Base-by-base conservation (phyloP, 108 stramenopile genomes). In the Pinguiococcus pyrenoidosus region DNA sequence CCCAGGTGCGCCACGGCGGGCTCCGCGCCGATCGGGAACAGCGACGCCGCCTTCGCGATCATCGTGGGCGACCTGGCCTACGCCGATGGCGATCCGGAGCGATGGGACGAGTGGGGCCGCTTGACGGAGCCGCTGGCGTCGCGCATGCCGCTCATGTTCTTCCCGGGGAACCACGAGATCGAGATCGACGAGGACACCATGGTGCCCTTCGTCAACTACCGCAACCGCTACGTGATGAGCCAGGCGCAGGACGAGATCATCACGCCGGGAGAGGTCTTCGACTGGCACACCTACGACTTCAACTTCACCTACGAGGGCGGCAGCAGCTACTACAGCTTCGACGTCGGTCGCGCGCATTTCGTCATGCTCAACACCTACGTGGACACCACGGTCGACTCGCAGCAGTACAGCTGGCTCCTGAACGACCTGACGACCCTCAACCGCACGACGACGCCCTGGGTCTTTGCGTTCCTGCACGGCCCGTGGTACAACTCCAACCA, bases 401-500 rank as follows among this genome's bases (percentile, higher is more conserved):
- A 1, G 37, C 62, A 62, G 46, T 30, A 35, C 9, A 4, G 22
- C 23, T 63, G 64, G 49, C 28, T 70, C 25, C 46, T 20, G 33
- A 14, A n/a, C 34, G 66, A 71, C 18, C 32, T 49, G 3, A 62
- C 59, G 18, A 22, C 63, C 7, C 13, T 57, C 6, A 57, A 64
- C 25, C 56, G 69, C 22, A 35, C 22, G 13, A 21, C 49, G n/a
- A 69, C 67, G 16, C 69, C 69, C 0, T 71, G 69, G 69, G 24
- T 71, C 7, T n/a, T 71, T 26, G 67, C 51, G 3, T 22, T 59
- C 37, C 52, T 54, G 51, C 69, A 71, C 56, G 59, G 58, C 43
- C 69, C 69, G 1, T 69, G 50, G 56, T 64, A 68, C 46, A 55
- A 66, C 69, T 48, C 52, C 35, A 73, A 73, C 62, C 28, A 16